These are phyloP conservation scores for Populus trichocarpa DNA, from an alignment of 441 rosid genomes.

Conservation along the genomic window DNA sequence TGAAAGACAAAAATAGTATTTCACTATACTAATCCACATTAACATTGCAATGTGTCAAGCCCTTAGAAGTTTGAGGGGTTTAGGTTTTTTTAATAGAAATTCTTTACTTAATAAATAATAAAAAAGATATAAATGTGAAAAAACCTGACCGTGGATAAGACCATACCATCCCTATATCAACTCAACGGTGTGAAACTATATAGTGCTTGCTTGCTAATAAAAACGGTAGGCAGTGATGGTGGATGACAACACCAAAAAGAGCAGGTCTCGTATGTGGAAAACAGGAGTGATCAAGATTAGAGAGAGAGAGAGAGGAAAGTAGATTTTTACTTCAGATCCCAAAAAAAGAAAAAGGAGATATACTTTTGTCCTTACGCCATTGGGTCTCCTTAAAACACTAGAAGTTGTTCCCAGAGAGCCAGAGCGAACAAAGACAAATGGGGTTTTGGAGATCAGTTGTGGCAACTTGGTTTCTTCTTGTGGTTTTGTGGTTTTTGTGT, in stretches of 20 bases:
- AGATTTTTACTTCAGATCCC: too few relatives aligned
- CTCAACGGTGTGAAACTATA: too few relatives aligned
- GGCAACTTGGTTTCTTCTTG: conserved; percentile 27
- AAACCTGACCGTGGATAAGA: too few relatives aligned
- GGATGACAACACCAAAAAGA: not conserved
- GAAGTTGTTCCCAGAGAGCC: not conserved
- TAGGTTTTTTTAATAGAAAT: too few relatives aligned
- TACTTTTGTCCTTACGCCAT: not conserved
- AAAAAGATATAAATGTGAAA: too few relatives aligned
- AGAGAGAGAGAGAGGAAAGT: too few relatives aligned
- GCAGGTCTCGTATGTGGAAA: not conserved
- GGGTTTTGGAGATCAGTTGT: conserved; percentile 20
- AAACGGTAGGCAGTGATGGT: not conserved
- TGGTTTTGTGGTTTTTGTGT: conserved; percentile 32
- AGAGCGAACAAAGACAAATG: conserved; percentile 15
- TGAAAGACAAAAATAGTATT: too few relatives aligned
- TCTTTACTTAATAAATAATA: too few relatives aligned
- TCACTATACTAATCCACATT: too few relatives aligned
- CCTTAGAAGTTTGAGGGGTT: too few relatives aligned
- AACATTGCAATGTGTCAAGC: too few relatives aligned
- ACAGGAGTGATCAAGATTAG: not conserved
- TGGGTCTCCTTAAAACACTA: not conserved
- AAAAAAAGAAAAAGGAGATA: not conserved
- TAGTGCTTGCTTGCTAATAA: not conserved
- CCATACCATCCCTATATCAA: not conserved